phyloP scores from a whole-genome alignment of 1,139 yeast genomes.

The Saccharomyces uvarum region DNA sequence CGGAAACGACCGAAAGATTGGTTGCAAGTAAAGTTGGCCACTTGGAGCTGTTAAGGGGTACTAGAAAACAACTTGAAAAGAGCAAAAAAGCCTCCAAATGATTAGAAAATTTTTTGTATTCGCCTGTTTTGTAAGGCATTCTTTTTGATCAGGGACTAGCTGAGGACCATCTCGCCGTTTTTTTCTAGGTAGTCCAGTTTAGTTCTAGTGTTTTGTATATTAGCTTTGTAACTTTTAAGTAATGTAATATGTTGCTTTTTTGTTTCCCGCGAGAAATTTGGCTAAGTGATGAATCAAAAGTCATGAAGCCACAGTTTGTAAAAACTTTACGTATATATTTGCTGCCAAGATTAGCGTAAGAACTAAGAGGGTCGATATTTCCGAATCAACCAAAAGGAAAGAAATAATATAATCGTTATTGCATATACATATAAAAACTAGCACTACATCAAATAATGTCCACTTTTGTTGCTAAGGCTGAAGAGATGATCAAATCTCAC shows the following conservation, averaged over 20 bases:
- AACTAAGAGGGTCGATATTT: neutral
- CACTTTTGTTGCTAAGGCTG: constrained; percentile 34
- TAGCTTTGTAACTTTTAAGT: neutral
- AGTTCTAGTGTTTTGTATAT: neutral
- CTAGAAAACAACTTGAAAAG: constrained; percentile 76
- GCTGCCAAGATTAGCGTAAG: neutral
- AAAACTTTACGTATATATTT: neutral
- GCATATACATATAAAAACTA: neutral
- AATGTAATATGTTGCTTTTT: neutral
- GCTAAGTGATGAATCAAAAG: neutral
- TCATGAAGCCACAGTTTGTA: neutral
- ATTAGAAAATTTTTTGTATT: neutral
- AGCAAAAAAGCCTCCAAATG: constrained; percentile 27
- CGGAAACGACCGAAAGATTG: constrained; percentile 71
- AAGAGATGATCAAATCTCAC: constrained; percentile 40
- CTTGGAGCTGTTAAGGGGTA: constrained; percentile 81
- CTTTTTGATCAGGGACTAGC: neutral
- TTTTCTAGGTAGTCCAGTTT: neutral
- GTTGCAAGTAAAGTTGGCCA: constrained; percentile 93
- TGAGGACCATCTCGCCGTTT: neutral
- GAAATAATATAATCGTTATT: neutral
- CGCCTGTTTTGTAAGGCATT: neutral
- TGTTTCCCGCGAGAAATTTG: neutral
- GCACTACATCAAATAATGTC: constrained; percentile 9
- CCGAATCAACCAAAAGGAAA: neutral